Evolutionary conservation across 2,329 filamentous ascomycete species (phyloP).

Genomic region (Fusarium domesticum): DNA sequence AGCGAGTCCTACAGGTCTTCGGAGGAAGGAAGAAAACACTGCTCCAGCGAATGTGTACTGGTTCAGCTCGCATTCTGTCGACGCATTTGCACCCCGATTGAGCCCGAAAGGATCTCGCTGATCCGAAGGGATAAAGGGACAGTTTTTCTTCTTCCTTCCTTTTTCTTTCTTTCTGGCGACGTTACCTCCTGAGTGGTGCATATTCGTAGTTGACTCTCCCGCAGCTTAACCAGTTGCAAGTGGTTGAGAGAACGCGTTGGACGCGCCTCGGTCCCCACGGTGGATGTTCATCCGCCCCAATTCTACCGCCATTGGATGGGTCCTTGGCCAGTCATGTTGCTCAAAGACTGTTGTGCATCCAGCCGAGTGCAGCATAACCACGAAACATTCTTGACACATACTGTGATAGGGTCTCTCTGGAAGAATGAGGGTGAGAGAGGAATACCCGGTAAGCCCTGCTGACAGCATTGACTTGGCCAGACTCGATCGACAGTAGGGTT

Average conservation of each 20-base stretch:
- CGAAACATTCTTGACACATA: no score
- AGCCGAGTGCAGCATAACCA: constrained; percentile 11
- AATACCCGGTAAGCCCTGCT: constrained; percentile 10
- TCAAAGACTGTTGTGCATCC: constrained; percentile 9
- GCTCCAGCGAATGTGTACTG: background rate
- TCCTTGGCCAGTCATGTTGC: constrained; percentile 15
- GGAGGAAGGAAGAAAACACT: background rate
- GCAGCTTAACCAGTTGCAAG: constrained; percentile 14
- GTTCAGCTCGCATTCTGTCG: background rate
- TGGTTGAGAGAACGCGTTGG: constrained; percentile 24
- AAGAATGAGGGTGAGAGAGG: no score
- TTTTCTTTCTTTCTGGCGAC: background rate
- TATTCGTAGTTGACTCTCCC: constrained; percentile 15
- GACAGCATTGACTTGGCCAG: constrained; percentile 8
- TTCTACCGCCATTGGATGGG: constrained; percentile 19
- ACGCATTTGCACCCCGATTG: background rate
- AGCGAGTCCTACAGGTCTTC: constrained; percentile 10
- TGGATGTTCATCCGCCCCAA: constrained; percentile 17
- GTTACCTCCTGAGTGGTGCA: constrained; percentile 21
- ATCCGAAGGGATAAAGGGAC: constrained; percentile 9
- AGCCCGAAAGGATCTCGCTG: background rate
- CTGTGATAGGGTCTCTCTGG: no score
- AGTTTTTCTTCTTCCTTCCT: no score
- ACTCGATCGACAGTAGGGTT: constrained; percentile 26
- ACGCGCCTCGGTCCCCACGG: constrained; percentile 19